A percentile compares a stretch with the other conserved stretches of the same genome.
Conservation (phyloP, 1,284 basidiomycete genomes). For the Neonothopanus nambi region DNA sequence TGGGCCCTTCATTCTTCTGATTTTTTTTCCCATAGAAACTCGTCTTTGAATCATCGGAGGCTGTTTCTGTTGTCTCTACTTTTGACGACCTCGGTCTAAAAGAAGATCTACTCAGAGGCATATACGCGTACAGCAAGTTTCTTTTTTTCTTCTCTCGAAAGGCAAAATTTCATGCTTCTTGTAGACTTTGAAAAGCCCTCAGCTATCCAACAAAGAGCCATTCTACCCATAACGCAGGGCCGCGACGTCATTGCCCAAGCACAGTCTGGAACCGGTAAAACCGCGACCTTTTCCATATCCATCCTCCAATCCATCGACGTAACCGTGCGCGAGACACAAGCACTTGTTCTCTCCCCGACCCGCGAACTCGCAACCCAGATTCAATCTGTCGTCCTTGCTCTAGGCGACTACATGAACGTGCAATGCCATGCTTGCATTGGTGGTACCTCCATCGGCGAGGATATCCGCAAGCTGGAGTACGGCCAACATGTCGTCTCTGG, state of each 20-base stretch:
- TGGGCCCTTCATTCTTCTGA: slow-evolving; percentile 9
- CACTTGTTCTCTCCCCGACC: slow-evolving; percentile 92
- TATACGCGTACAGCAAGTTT: slow-evolving; percentile 96
- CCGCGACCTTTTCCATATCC: slow-evolving; percentile 95
- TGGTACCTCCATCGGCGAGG: slow-evolving; percentile 96
- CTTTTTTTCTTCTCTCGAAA: slow-evolving; percentile 13
- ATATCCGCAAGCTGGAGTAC: slow-evolving; percentile 97
- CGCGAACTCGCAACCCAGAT: slow-evolving; percentile 97
- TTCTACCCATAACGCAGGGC: slow-evolving; percentile 92
- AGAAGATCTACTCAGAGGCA: slow-evolving; percentile 93
- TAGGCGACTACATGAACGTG: slow-evolving; percentile 99
- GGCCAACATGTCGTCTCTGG: slow-evolving; percentile 98
- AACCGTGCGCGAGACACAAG: slow-evolving; percentile 94
- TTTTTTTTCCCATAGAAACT: slow-evolving; percentile 70
- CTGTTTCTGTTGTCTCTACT: slow-evolving; percentile 82
- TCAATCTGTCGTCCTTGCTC: slow-evolving; percentile 95
- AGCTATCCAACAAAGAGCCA: slow-evolving; percentile 98
- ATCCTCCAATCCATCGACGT: slow-evolving; percentile 97
- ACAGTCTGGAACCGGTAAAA: slow-evolving; percentile 99
- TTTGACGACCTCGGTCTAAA: slow-evolving; percentile 95
- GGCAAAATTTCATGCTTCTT: background rate
- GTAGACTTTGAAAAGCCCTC: slow-evolving; percentile 98
- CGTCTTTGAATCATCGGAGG: slow-evolving; percentile 97
- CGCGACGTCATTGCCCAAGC: slow-evolving; percentile 98
- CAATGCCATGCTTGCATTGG: slow-evolving; percentile 99